Conservation (phyloP, 352 stramenopile species). For the Phytophthora sp. region DNA sequence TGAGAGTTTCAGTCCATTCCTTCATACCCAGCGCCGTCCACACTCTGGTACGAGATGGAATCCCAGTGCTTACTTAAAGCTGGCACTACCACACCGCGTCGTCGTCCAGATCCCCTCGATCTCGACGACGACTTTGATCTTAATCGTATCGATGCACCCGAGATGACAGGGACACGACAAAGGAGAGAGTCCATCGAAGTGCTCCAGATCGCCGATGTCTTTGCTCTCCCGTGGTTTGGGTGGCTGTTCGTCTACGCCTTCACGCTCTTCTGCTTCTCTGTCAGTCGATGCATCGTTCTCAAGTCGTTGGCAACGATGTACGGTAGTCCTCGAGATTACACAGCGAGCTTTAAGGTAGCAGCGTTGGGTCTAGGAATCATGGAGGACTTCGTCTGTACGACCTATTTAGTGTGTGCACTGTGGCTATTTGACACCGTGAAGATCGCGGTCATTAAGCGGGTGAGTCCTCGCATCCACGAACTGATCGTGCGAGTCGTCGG, state of each 20-base stretch:
- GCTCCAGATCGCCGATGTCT: conserved; percentile 6
- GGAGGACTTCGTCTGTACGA: conserved; percentile 44
- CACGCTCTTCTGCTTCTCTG: conserved; percentile 33
- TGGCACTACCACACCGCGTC: background rate
- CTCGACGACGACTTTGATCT: background rate
- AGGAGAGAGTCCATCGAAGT: conserved; percentile 1
- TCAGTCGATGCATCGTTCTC: conserved; percentile 28
- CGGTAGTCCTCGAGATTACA: conserved; percentile 30
- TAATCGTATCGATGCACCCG: background rate
- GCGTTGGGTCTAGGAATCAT: conserved; percentile 28
- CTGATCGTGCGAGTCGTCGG: conserved; percentile 7
- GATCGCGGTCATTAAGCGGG: background rate
- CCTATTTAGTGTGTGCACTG: conserved; percentile 30
- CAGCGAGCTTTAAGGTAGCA: conserved; percentile 14
- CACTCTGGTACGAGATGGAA: conserved; percentile 10
- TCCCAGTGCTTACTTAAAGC: background rate
- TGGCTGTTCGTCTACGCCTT: conserved; percentile 39
- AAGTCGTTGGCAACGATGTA: conserved; percentile 34
- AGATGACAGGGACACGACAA: background rate
- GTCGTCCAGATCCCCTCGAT: background rate
- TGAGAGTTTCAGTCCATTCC: conserved; percentile 1
- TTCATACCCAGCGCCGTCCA: background rate
- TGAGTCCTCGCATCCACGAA: background rate
- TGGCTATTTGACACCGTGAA: conserved; percentile 38
- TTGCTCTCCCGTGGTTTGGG: conserved; percentile 28